These are phyloP conservation scores for Paecilomyces fulvus DNA, from an alignment of 2,329 filamentous ascomycete species.

Conservation along the genomic window DNA sequence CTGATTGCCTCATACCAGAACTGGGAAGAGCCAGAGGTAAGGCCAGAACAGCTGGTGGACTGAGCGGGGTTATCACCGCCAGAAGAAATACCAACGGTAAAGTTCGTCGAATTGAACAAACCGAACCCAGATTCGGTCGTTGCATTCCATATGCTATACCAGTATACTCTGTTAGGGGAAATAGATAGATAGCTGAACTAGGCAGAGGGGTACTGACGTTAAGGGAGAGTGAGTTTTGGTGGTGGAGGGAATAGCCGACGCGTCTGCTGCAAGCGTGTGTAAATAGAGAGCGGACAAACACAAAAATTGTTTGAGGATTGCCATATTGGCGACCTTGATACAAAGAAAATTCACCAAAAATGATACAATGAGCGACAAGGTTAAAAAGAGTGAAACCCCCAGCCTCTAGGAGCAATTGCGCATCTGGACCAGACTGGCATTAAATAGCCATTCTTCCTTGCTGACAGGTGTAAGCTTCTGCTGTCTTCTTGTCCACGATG, in stretches of 20 bases:
- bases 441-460: not conserved
- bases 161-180: not conserved
- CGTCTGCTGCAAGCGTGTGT: not conserved
- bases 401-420: not conserved
- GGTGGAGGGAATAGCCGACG: not conserved
- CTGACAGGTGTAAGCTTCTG: not conserved
- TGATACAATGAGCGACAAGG: not conserved
- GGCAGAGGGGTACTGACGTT: not conserved
- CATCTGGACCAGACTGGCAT: not conserved
- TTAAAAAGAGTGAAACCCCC: not conserved
- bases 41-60: slow-evolving; percentile 1
- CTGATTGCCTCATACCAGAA: slow-evolving; percentile 22
- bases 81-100: not conserved
- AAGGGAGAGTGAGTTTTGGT: not conserved
- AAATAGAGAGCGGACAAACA: not conserved
- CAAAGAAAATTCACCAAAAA: not conserved
- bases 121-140: not conserved
- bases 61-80: not conserved
- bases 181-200: not conserved
- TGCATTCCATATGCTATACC: not conserved
- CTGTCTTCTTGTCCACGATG: not conserved
- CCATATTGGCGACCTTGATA: not conserved
- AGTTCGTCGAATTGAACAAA: not conserved
- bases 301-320: not conserved
- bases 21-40: slow-evolving; percentile 4